Evolutionary conservation across 2,329 filamentous ascomycete species (phyloP).

Genomic region (Fusarium austroafricanum): DNA sequence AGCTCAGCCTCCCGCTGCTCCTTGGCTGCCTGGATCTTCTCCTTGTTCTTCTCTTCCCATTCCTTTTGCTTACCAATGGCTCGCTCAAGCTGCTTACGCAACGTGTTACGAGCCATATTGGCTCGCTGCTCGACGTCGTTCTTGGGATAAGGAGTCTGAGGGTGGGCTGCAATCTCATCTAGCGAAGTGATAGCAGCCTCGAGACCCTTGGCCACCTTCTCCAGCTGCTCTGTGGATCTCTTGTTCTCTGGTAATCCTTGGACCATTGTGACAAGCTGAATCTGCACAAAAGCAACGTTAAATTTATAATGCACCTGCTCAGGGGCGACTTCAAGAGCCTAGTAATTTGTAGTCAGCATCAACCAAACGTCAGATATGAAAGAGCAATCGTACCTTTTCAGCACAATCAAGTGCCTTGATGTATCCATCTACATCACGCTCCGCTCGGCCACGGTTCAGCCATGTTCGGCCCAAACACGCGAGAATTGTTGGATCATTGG

Average conservation of each 20-base stretch:
- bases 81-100: conserved; percentile 90
- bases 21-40: conserved; percentile 84
- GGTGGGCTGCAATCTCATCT: conserved; percentile 71
- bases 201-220: conserved; percentile 82
- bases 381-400: conserved; percentile 64
- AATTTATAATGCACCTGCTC: conserved; percentile 94
- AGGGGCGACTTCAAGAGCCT: conserved; percentile 81
- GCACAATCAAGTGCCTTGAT: conserved; percentile 69
- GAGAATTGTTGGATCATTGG: conserved; percentile 80
- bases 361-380: neutral
- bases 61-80: conserved; percentile 86
- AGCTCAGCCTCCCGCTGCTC: conserved; percentile 85
- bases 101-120: conserved; percentile 96
- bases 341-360: conserved; percentile 21
- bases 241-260: conserved; percentile 80
- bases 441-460: conserved; percentile 79
- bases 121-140: conserved; percentile 93
- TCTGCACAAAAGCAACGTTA: conserved; percentile 97
- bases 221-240: conserved; percentile 81
- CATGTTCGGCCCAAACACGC: conserved; percentile 90
- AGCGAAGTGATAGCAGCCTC: conserved; percentile 84
- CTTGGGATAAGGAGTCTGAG: conserved; percentile 85
- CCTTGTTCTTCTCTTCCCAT: conserved; percentile 93
- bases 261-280: conserved; percentile 87
- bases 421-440: conserved; percentile 69